These are phyloP conservation scores for Fusarium nanum DNA, from an alignment of 2,329 filamentous ascomycete species.

Conservation along the genomic window DNA sequence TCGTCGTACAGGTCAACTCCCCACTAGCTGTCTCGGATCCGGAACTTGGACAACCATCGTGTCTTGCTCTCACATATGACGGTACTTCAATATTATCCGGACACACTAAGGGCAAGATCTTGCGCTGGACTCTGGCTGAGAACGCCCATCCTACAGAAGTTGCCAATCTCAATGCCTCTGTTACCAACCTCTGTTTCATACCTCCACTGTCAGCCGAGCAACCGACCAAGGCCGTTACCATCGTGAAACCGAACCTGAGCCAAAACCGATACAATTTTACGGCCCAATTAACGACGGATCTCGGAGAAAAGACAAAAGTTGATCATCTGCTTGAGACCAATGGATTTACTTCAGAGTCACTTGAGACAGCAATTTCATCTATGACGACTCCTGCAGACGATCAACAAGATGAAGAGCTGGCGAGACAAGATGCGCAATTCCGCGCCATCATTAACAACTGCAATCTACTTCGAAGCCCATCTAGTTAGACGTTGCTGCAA, in stretches of 20 bases:
- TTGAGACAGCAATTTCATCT: conserved; percentile 63
- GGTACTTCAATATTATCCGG: conserved; percentile 83
- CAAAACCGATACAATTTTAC: conserved; percentile 73
- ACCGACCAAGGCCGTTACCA: conserved; percentile 64
- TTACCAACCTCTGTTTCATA: conserved; percentile 84
- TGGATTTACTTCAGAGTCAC: conserved; percentile 59
- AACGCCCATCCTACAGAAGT: conserved; percentile 75
- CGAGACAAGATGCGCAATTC: conserved; percentile 58
- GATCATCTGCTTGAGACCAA: conserved; percentile 58
- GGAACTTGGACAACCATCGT: conserved; percentile 73
- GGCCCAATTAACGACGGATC: conserved; percentile 67
- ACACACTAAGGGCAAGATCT: conserved; percentile 81
- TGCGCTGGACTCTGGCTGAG: conserved; percentile 82
- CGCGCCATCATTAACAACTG: conserved; percentile 60
- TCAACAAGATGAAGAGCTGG: conserved; percentile 36
- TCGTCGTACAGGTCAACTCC: conserved; percentile 65
- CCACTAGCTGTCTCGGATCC: conserved; percentile 68
- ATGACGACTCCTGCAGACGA: conserved; percentile 51
- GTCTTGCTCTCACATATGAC: conserved; percentile 82
- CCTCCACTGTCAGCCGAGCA: conserved; percentile 63
- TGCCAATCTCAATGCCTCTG: conserved; percentile 79
- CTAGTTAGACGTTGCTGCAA: conserved; percentile 21
- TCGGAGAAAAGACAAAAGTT: conserved; percentile 57
- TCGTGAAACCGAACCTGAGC: conserved; percentile 84
- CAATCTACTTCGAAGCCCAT: conserved; percentile 45